Evolutionary conservation across 441 rosid genomes (phyloP).

Genomic region (Pelargonium fulgidum): DNA sequence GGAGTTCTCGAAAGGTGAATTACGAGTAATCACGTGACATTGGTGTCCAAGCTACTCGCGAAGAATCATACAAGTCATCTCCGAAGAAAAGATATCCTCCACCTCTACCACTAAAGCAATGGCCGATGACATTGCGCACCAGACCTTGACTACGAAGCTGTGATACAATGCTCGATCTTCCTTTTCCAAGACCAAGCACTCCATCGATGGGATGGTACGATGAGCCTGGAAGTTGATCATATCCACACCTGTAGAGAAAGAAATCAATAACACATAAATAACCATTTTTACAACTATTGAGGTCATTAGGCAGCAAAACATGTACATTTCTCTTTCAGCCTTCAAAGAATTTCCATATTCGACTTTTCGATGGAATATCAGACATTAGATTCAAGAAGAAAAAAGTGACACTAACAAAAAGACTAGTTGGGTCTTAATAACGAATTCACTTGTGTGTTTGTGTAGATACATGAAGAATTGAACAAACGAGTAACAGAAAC

Average conservation of each 20-base stretch:
- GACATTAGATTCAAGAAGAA: no score
- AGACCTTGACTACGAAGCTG: slow-evolving; percentile 70
- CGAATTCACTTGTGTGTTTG: no score
- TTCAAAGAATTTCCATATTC: no score
- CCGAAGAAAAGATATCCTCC: slow-evolving; percentile 96
- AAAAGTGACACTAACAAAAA: no score
- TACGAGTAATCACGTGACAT: slow-evolving; percentile 64
- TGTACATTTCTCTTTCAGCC: no score
- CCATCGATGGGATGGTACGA: slow-evolving; percentile 78
- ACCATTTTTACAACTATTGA: no score
- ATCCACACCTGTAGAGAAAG: slow-evolving; percentile 59
- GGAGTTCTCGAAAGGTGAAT: slow-evolving; percentile 11
- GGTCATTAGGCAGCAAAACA: no score
- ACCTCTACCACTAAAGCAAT: slow-evolving; percentile 70
- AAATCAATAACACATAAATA: slow-evolving; percentile 7
- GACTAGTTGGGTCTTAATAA: no score
- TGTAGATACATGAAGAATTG: no score
- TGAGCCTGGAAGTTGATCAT: slow-evolving; percentile 63
- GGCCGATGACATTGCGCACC: slow-evolving; percentile 68
- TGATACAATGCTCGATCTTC: slow-evolving; percentile 61
- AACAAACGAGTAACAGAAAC: no score
- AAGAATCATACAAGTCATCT: slow-evolving; percentile 57
- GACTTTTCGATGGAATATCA: no score
- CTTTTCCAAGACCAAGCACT: slow-evolving; percentile 89
- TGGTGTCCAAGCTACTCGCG: slow-evolving; percentile 57